phyloP scores from a whole-genome alignment of 1,284 basidiomycete genomes.

The Omphalotus olearius region DNA sequence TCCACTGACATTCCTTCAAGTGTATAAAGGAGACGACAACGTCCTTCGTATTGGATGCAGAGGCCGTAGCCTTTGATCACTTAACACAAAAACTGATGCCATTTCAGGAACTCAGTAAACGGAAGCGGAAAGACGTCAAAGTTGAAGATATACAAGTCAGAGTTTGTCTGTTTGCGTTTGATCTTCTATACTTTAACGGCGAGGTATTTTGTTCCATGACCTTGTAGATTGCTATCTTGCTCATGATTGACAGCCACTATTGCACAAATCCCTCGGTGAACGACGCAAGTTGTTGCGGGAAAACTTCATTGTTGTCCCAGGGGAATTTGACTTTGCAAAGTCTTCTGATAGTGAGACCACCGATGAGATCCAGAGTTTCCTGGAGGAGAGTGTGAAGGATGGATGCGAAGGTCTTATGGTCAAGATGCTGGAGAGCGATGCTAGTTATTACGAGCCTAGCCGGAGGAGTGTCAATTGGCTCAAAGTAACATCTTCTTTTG shows the following conservation, averaged over 20 bases:
- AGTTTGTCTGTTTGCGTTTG: conserved; percentile 95
- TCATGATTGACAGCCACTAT: conserved; percentile 45
- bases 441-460: conserved; percentile 94
- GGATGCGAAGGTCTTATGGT: conserved; percentile 99
- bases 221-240: not conserved
- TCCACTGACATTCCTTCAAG: conserved; percentile 36
- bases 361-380: conserved; percentile 93
- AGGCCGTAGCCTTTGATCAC: conserved; percentile 94
- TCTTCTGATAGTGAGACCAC: conserved; percentile 86
- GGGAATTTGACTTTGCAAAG: conserved; percentile 93
- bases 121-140: conserved; percentile 97
- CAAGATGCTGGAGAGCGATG: conserved; percentile 92
- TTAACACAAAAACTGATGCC: conserved; percentile 84
- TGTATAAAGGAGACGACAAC: conserved; percentile 79
- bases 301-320: conserved; percentile 80
- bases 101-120: conserved; percentile 94
- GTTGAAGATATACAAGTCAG: conserved; percentile 94
- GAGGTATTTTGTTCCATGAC: conserved; percentile 51
- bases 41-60: conserved; percentile 93
- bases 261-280: conserved; percentile 65
- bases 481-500: conserved; percentile 56
- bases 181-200: conserved; percentile 92
- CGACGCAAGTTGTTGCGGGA: conserved; percentile 75
- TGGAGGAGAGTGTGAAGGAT: conserved; percentile 96
- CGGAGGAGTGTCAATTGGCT: conserved; percentile 96